phyloP scores from a whole-genome alignment of 257 asterid genomes.

The Vinca minor region DNA sequence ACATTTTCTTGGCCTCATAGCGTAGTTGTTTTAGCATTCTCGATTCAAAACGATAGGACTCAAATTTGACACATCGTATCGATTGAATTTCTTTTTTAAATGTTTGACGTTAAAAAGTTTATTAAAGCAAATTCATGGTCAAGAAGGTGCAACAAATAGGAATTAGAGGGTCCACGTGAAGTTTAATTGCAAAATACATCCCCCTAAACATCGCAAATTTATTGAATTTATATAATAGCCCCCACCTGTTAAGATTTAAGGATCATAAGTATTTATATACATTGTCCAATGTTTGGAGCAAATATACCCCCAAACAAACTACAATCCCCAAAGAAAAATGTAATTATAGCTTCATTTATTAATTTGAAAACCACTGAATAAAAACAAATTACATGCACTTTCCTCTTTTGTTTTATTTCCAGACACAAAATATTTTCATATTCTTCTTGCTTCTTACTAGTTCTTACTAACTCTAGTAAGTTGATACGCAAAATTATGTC shows the following conservation, averaged over 20 bases:
- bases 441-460: conserved; percentile 15
- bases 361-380: conserved; percentile 5
- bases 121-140: conserved; percentile 18
- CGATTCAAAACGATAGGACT: too few species aligned
- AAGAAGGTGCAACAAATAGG: conserved; percentile 20
- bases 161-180: conserved; percentile 25
- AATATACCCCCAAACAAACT: conserved; percentile 24
- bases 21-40: too few species aligned
- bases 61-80: too few species aligned
- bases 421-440: conserved; percentile 5
- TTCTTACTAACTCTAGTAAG: neutral
- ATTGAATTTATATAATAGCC: conserved; percentile 18
- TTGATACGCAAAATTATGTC: neutral
- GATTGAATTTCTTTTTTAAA: too few species aligned
- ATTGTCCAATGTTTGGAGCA: conserved; percentile 31
- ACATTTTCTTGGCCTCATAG: too few species aligned
- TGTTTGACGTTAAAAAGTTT: too few species aligned
- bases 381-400: conserved; percentile 12
- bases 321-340: conserved; percentile 25
- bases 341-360: conserved; percentile 6
- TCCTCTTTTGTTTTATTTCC: conserved; percentile 12
- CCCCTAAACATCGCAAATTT: conserved; percentile 28
- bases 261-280: conserved; percentile 20
- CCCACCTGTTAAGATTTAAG: conserved; percentile 39
- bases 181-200: conserved; percentile 28